Conservation (phyloP, 768 basidiomycete genomes). For the Mycena epipterygia region DNA sequence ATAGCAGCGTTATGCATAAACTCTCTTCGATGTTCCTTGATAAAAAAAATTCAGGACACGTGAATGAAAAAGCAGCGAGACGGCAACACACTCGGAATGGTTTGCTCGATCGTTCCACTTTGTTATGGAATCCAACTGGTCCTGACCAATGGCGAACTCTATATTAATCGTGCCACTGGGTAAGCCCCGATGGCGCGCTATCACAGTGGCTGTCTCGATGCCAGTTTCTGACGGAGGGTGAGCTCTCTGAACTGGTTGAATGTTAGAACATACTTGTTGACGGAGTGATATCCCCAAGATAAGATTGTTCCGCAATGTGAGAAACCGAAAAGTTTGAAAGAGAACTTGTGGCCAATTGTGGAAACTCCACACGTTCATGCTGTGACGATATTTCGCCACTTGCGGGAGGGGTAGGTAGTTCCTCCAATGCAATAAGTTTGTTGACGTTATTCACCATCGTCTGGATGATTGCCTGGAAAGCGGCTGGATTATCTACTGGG, state of each 20-base stretch:
- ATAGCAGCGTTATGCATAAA: conserved; percentile 62
- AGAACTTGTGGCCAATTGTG: not conserved
- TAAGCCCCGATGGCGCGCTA: conserved; percentile 44
- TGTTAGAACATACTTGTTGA: conserved; percentile 15
- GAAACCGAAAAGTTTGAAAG: not conserved
- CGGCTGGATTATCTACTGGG: not conserved
- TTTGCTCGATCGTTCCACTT: conserved; percentile 56
- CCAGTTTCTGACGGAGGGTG: conserved; percentile 15
- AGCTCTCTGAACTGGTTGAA: conserved; percentile 25
- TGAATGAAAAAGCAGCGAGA: not conserved
- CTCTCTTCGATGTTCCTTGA: conserved; percentile 50
- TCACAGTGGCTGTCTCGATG: conserved; percentile 23
- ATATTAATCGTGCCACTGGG: conserved; percentile 37
- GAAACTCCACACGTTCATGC: not conserved
- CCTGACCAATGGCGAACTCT: conserved; percentile 40
- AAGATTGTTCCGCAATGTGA: not conserved
- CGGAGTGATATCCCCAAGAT: not conserved
- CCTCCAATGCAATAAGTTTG: conserved; percentile 6
- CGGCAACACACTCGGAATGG: conserved; percentile 49
- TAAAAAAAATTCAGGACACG: not conserved
- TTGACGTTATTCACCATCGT: conserved; percentile 19
- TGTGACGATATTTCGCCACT: not conserved
- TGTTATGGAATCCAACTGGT: conserved; percentile 33
- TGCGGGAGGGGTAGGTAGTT: not conserved
- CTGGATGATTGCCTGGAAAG: conserved; percentile 12